Base-by-base conservation (phyloP, 2,329 filamentous ascomycete genomes). In the Ustilaginoidea virens region DNA sequence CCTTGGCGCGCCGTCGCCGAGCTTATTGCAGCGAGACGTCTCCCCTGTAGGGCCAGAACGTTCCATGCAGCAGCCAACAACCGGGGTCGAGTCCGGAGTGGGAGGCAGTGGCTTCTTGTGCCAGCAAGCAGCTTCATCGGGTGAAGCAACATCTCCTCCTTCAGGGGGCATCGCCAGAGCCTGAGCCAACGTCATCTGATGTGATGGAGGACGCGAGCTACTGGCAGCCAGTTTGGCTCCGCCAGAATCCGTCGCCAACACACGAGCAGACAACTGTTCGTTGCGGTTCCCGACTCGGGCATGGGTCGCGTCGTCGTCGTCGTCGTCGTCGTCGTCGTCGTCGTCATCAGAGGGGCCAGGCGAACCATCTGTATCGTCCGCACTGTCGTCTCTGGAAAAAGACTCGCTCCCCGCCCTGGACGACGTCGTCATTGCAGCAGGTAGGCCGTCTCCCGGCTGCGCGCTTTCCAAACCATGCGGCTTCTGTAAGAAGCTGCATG, bases 261-360 rank as follows among this genome's bases (percentile, higher is more conserved):
- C 39, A 17, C 24, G 19, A 11, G 27, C 19, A 12, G 36, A 12
- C 36, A 31, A 31, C 34, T 30, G 9, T 17, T 33, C 35, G 10
- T 46, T 48, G 10, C 52, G 51, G 6, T 42, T 52, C 5, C 58
- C 41, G 1, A 56, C 44, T 5, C n/a, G n/a, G n/a, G n/a, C n/a
- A n/a, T n/a, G n/a, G n/a, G n/a, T n/a, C n/a, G n/a, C n/a, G n/a
- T n/a, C n/a, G n/a, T n/a, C n/a, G n/a, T n/a, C n/a, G n/a, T n/a
- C n/a, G n/a, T n/a, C n/a, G n/a, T 68, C 64, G 2, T 56, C 52
- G 1, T 67, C 32, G 5, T 52, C 53, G 3, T 58, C 41, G 2
- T 56, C 46, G n/a, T 71, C 66, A 2, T 55, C 49, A 1, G 71
- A 76, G 24, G 77, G 39, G 37, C 76, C 72, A 0, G 72, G 76